Base-by-base conservation (phyloP, 768 basidiomycete species). In the Amylocystis lapponica region DNA sequence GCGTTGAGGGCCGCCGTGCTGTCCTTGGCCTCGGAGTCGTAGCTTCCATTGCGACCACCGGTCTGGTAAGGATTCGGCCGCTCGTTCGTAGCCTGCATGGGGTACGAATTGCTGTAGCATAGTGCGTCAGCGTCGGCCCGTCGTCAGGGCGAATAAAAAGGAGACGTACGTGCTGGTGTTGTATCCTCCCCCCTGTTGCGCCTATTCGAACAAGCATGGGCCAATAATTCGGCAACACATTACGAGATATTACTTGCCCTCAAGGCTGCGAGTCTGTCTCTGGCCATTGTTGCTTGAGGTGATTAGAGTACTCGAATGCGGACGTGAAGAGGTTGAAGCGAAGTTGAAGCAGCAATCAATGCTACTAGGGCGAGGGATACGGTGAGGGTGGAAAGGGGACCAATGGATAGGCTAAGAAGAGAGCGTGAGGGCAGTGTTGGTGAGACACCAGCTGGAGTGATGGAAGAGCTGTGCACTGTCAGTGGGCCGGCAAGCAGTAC, bases 201-300 rank as follows among this genome's bases (percentile, higher is more conserved):
- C 84, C 83, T 86, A 47, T 34, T 23, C 31, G 16, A 36, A 25
- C 26, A 43, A 37, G 25, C 37, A 49, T 40, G 20, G 16, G 48
- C 27, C 39, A n/a, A 17, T 33, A 27, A 12, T 26, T 13, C 14
- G 26, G 23, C 26, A 20, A 29, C 36, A 43, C n/a, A 39, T 40
- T 32, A 49, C 32, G 51, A 27, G 39, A 38, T 26, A 55, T 12
- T 27, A 61, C 79, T 46, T 46, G 87, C 86, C 69, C 87, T 79
- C 80, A 86, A 79, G 50, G 84, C 86, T 56, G 87, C 90, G 52
- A 94, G 76, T 74, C 91, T 80, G 70, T 94, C 90, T 78, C 91
- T 81, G 52, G 91, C 87, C 82, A 89, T 85, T 53, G 55, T 64
- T 51, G 46, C 39, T 46, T 52, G 52, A 59, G 48, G 53, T 36